Conservation (phyloP, 805 yeast genomes). For the Candida nemodendra region DNA sequence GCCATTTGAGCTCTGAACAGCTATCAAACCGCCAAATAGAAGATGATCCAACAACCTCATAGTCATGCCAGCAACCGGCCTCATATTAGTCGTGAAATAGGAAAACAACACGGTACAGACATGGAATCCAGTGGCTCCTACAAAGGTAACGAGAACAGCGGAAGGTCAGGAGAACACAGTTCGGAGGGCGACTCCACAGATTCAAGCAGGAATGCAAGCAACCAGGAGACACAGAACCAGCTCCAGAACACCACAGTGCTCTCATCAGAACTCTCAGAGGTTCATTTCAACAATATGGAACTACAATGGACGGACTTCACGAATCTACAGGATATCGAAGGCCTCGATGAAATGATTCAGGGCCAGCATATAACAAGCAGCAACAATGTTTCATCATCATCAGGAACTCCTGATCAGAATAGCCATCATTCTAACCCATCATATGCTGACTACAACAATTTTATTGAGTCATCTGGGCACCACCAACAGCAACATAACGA, state of each 20-base stretch:
- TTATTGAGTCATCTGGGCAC: background rate
- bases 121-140: too few species aligned
- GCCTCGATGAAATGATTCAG: conserved; percentile 20
- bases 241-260: background rate
- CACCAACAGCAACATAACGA: conserved; percentile 5
- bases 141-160: too few species aligned
- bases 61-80: too few species aligned
- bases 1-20: too few species aligned
- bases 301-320: conserved; percentile 25
- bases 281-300: conserved; percentile 23
- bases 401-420: conserved; percentile 4
- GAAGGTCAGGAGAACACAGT: background rate
- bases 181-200: conserved; percentile 4
- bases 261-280: conserved; percentile 10
- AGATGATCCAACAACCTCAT: too few species aligned
- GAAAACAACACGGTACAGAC: too few species aligned
- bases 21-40: too few species aligned
- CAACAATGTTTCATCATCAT: conserved; percentile 1
- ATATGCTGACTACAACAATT: background rate
- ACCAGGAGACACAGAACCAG: conserved; percentile 3
- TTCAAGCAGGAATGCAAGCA: conserved; percentile 4
- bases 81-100: too few species aligned
- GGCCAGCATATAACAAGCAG: conserved; percentile 5
- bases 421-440: background rate
- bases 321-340: conserved; percentile 23